Base-by-base conservation (phyloP, 2,329 filamentous ascomycete species). In the Colletotrichum simmondsii region DNA sequence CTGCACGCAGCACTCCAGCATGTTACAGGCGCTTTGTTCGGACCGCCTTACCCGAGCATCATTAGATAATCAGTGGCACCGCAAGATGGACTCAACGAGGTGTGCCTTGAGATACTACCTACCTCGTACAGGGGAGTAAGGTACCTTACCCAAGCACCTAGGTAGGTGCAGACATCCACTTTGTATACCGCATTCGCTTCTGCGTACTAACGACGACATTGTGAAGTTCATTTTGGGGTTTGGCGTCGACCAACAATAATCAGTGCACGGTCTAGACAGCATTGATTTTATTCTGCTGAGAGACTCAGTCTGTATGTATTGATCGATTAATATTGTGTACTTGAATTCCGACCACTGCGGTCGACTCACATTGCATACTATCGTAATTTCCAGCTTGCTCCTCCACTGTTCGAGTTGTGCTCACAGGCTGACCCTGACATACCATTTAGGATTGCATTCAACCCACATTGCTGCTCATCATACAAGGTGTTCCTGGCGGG, bases 381-480 rank as follows among this genome's bases (percentile, higher is more conserved):
- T n/a, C 16, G 7, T 19, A 22, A 10, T 10, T n/a, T 49, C 19
- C 42, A 49, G 19, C 19, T 22, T 22, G 42, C n/a, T 19, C 19
- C 32, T 35, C 32, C 11, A 35, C 19, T 11, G 8, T 49, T 10
- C 5, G 42, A 49, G 42, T 49, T 49, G 42, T n/a, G 19, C 8
- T 49, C 42, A n/a, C 8, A 22, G 8, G n/a, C 42, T 49, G 12
- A 49, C 19, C 19, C 7, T 22, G 19, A 49, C 42, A 22, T 22
- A n/a, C 42, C 42, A 22, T n/a, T 10, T 49, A 49, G 42, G 19
- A 49, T 49, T 49, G 19, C 6, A 8, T 7, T 49, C 42, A 22
- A 42, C 35, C 24, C 69, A 87, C 86, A 84, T 83, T 83, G 26
- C 83, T 85, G 14, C 28, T 8, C 54, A 22, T 37, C 8, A 49